phyloP scores from a whole-genome alignment of 352 stramenopile species.

The Globisporangium splendens region DNA sequence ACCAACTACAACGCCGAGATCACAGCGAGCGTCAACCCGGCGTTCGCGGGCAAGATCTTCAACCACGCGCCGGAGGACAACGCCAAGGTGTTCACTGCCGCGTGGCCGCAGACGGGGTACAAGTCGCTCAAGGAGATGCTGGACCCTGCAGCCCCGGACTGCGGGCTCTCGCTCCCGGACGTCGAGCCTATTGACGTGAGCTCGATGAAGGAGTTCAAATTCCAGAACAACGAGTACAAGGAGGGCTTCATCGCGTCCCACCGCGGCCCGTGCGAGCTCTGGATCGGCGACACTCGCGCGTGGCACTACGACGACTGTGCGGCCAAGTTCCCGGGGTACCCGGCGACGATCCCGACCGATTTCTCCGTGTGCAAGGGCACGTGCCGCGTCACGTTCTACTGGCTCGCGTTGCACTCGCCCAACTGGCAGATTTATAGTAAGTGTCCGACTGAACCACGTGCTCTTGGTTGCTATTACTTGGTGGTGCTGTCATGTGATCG shows the following conservation, averaged over 20 bases:
- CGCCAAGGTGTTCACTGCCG: too few relatives aligned
- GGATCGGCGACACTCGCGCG: constrained; percentile 21
- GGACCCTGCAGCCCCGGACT: constrained; percentile 27
- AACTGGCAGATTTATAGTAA: constrained; percentile 18
- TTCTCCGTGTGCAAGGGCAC: constrained; percentile 21
- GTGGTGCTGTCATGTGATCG: too few relatives aligned
- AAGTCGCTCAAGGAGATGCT: constrained; percentile 33
- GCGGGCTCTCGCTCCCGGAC: constrained; percentile 23
- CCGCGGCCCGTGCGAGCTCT: constrained; percentile 24
- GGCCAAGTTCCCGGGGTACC: constrained; percentile 32
- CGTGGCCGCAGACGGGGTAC: constrained; percentile 23
- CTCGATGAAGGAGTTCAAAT: constrained; percentile 23
- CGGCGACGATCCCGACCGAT: constrained; percentile 24
- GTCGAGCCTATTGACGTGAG: constrained; percentile 7
- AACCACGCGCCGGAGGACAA: too few relatives aligned
- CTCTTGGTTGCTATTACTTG: too few relatives aligned
- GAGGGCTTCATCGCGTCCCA: constrained; percentile 37
- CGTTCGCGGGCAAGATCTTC: too few relatives aligned
- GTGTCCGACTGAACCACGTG: background rate
- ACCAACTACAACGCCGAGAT: constrained; percentile 28
- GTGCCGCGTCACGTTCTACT: constrained; percentile 26
- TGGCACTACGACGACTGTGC: constrained; percentile 1
- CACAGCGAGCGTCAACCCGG: constrained; percentile 14
- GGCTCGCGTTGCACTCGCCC: constrained; percentile 17
- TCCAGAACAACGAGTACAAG: constrained; percentile 39